Evolutionary conservation across 495 filamentous ascomycete genomes (phyloP).

Genomic region (Neurospora sp.): DNA sequence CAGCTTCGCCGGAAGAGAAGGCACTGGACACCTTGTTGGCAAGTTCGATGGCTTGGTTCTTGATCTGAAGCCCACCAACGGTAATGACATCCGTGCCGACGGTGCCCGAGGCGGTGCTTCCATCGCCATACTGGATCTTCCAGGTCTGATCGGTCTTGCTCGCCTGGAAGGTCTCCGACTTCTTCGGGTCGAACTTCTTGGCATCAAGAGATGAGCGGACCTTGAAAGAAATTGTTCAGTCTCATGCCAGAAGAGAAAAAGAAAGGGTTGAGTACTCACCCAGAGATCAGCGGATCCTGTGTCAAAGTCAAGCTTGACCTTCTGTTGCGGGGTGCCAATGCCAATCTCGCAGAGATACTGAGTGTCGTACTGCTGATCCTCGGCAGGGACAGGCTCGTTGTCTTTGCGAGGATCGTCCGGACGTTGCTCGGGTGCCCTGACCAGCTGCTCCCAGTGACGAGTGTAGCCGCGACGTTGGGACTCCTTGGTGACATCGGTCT

Average conservation of each 20-base stretch:
- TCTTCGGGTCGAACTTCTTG: slow-evolving; percentile 43
- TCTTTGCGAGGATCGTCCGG: background rate
- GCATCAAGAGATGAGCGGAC: slow-evolving; percentile 23
- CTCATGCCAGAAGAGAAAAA: background rate
- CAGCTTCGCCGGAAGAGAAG: slow-evolving; percentile 50
- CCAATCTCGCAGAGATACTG: slow-evolving; percentile 56
- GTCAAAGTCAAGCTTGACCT: slow-evolving; percentile 60
- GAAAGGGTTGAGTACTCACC: slow-evolving; percentile 36
- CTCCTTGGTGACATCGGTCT: slow-evolving; percentile 13
- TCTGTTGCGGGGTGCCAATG: slow-evolving; percentile 63
- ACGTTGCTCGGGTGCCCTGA: slow-evolving; percentile 18
- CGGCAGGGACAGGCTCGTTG: slow-evolving; percentile 40
- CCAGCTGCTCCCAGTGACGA: slow-evolving; percentile 33
- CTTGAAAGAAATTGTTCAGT: slow-evolving; percentile 24
- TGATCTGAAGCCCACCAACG: slow-evolving; percentile 58
- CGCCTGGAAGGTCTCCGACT: slow-evolving; percentile 53
- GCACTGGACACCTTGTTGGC: slow-evolving; percentile 53
- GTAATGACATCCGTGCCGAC: slow-evolving; percentile 61
- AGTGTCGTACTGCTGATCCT: slow-evolving; percentile 65
- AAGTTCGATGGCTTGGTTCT: slow-evolving; percentile 60
- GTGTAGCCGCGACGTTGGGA: slow-evolving; percentile 24
- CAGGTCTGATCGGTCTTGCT: slow-evolving; percentile 45
- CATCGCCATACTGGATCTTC: slow-evolving; percentile 68
- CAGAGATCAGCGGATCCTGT: slow-evolving; percentile 71
- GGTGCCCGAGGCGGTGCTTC: slow-evolving; percentile 56